Evolutionary conservation across 495 filamentous ascomycete species (phyloP).

Genomic region (Aspergillus panamensis): DNA sequence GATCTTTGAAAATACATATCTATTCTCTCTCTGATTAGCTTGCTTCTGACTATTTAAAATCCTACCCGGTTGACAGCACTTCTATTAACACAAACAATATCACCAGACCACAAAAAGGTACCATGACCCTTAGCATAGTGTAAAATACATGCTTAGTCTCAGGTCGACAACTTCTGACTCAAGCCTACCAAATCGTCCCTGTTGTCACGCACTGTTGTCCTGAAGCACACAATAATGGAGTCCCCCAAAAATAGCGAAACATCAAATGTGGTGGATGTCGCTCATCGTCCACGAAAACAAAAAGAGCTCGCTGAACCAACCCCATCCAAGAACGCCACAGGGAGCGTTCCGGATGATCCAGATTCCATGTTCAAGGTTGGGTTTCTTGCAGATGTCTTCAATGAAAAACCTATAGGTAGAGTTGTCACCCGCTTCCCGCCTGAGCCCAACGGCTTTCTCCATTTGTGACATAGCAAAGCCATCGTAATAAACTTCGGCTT

Average conservation of each 20-base stretch:
- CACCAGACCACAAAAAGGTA: too few species aligned
- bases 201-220: not conserved
- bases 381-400: not conserved
- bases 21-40: too few species aligned
- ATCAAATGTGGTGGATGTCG: not conserved
- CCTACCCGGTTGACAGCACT: too few species aligned
- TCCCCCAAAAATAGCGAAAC: not conserved
- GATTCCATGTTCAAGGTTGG: constrained; percentile 4
- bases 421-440: constrained; percentile 3
- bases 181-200: not conserved
- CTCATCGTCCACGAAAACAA: not conserved
- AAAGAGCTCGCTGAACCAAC: not conserved
- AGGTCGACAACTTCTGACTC: not conserved
- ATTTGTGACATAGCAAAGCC: not conserved
- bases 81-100: too few species aligned
- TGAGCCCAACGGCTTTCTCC: constrained; percentile 5
- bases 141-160: too few species aligned
- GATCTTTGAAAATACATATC: too few species aligned
- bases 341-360: not conserved
- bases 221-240: not conserved
- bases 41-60: too few species aligned
- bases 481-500: constrained; percentile 7
- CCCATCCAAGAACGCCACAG: not conserved
- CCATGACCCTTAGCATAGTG: too few species aligned
- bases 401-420: not conserved